Evolutionary conservation across 176 grass and related monocot species (phyloP).

Genomic region (Dactylis glomerata): DNA sequence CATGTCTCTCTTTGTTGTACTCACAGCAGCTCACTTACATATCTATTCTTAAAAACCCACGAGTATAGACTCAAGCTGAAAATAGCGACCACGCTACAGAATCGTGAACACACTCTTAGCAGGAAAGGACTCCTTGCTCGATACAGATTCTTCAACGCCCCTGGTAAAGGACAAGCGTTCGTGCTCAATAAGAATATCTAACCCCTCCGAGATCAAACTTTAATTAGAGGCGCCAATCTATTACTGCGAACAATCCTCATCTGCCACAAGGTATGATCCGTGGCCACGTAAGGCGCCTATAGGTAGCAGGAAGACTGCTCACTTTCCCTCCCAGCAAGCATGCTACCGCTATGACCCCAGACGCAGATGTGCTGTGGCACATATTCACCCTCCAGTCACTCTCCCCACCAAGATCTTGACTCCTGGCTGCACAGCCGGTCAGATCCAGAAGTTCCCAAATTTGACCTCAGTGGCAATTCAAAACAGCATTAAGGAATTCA

Average conservation of each 20-base stretch:
- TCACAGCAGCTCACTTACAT: background rate
- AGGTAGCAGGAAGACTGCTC: background rate
- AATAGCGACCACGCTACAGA: background rate
- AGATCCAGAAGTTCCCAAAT: background rate
- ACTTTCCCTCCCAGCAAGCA: background rate
- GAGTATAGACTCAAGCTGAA: background rate
- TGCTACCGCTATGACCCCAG: too few species aligned
- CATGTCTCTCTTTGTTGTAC: background rate
- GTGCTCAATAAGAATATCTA: background rate
- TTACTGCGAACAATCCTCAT: background rate
- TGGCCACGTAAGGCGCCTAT: background rate
- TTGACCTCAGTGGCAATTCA: background rate
- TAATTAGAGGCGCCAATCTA: background rate
- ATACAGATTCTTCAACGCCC: background rate
- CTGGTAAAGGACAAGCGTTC: background rate
- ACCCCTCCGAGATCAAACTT: background rate
- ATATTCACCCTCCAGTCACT: too few species aligned
- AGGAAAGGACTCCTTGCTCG: background rate
- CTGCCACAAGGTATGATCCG: background rate
- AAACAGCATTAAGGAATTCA: background rate
- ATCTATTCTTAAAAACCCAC: background rate
- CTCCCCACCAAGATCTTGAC: too few species aligned
- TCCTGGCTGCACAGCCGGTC: too few species aligned
- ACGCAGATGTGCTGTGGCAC: too few species aligned
- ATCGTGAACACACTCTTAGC: background rate